Evolutionary conservation across 2,329 filamentous ascomycete genomes (phyloP).

Genomic region (Aaosphaeria arxii): DNA sequence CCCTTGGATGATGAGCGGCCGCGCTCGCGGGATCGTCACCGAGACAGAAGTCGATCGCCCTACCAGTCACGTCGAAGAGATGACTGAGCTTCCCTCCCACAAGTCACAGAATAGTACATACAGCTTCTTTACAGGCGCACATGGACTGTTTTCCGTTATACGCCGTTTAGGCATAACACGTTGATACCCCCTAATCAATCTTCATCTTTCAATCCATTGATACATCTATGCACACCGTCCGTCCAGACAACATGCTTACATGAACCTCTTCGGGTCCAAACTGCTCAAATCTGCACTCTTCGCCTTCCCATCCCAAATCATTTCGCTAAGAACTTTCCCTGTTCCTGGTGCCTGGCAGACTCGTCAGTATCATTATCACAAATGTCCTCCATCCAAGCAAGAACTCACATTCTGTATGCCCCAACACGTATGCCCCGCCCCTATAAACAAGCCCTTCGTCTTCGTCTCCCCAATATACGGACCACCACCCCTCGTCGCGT

Average conservation of each 20-base stretch:
- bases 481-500: slow-evolving; percentile 59
- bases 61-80: slow-evolving; percentile 2
- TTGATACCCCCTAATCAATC: no score
- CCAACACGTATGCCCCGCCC: slow-evolving; percentile 94
- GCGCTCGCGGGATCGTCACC: slow-evolving; percentile 19
- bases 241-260: slow-evolving; percentile 1
- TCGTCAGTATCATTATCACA: no score
- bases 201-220: no score
- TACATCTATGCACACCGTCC: no score
- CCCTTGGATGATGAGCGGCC: slow-evolving; percentile 16
- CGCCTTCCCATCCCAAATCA: slow-evolving; percentile 44
- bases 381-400: no score
- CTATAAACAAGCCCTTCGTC: slow-evolving; percentile 72
- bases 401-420: slow-evolving; percentile 81
- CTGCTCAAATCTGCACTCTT: slow-evolving; percentile 42
- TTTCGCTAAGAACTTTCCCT: slow-evolving; percentile 44
- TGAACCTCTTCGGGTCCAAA: slow-evolving; percentile 40
- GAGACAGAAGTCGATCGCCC: slow-evolving; percentile 19
- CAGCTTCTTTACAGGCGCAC: no score
- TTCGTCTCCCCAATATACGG: slow-evolving; percentile 77
- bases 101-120: no score
- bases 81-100: no score
- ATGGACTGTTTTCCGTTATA: no score
- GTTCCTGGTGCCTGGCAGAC: slow-evolving; percentile 60
- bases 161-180: no score